Evolutionary conservation across 1,284 basidiomycete genomes (phyloP), one percentile per base, ranked within the genome.

Genomic region (Thecaphora frezii): DNA sequence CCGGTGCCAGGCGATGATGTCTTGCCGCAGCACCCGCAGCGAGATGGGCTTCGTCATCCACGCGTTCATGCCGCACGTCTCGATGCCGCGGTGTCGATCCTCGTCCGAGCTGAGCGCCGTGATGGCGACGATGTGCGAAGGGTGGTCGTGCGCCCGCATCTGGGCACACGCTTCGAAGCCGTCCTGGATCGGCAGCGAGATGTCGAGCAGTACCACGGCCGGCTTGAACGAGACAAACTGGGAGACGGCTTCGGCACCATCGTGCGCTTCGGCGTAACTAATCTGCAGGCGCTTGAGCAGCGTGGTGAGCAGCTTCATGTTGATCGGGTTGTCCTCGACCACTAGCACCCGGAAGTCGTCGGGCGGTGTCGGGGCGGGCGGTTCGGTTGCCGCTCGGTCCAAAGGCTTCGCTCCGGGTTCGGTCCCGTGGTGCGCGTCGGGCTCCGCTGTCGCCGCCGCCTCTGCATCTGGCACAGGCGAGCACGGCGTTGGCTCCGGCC

Each of bases 321-420:
- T 76, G 47, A 76, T 59, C 21, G 65, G 49, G 45, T 76, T 76
- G 58, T 76, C 74, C 43, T 76, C 74, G 5, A 71, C 74, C 5
- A 74, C 69, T 9, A 75, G 67, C 36, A 66, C 60, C 2, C 51
- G 47, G 36, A 73, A 71, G 2, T 36, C 33, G 33, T 36, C 33
- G 33, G 7, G 28, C 28, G 7, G 28, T 30, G 28, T 7, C 28
- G 28, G 14, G 28, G 28, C 28, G 28, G 14, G 8, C n/a, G n/a
- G n/a, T n/a, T n/a, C n/a, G n/a, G n/a, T n/a, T n/a, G n/a, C n/a
- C n/a, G n/a, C n/a, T n/a, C n/a, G n/a, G n/a, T n/a, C n/a, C n/a
- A n/a, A n/a, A n/a, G n/a, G n/a, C n/a, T n/a, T n/a, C n/a, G n/a
- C n/a, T n/a, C n/a, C n/a, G n/a, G n/a, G n/a, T n/a, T n/a, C n/a